Percentiles rank a stretch among this genome's conserved stretches.
Evolutionary conservation across 1,284 basidiomycete species (phyloP).

Genomic region (Papiliotrema fonsecae): DNA sequence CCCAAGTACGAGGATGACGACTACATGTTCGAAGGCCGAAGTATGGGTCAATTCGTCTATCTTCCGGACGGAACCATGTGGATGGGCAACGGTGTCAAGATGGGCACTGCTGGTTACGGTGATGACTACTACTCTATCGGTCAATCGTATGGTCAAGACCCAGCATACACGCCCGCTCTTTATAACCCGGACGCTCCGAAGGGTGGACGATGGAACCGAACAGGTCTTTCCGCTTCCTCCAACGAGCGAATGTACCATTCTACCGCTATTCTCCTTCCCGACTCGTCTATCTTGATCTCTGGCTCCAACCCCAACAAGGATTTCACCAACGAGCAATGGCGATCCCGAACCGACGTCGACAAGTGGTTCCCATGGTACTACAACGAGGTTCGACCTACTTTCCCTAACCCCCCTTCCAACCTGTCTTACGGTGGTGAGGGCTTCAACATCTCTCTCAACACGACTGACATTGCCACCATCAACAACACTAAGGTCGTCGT

Average conservation of each 20-base stretch:
- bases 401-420: conserved; percentile 28
- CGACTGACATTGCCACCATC: conserved; percentile 53
- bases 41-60: conserved; percentile 69
- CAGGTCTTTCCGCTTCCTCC: conserved; percentile 55
- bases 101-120: conserved; percentile 59
- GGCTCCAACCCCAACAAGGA: conserved; percentile 93
- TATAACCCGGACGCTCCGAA: conserved; percentile 63
- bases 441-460: conserved; percentile 66
- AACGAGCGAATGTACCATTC: conserved; percentile 85
- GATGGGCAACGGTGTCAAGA: conserved; percentile 67
- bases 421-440: conserved; percentile 67
- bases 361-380: conserved; percentile 51
- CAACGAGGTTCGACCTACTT: conserved; percentile 63
- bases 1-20: conserved; percentile 62
- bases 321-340: conserved; percentile 49
- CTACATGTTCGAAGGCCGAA: conserved; percentile 65
- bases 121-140: conserved; percentile 41
- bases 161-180: conserved; percentile 45
- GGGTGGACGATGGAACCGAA: conserved; percentile 69
- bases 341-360: conserved; percentile 43
- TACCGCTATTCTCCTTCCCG: conserved; percentile 79
- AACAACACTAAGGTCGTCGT: conserved; percentile 64
- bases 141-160: conserved; percentile 45
- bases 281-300: conserved; percentile 78
- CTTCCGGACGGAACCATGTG: conserved; percentile 46